These are phyloP conservation scores for Parmelia sp. DNA, from an alignment of 495 filamentous ascomycete genomes.

Conservation along the genomic window DNA sequence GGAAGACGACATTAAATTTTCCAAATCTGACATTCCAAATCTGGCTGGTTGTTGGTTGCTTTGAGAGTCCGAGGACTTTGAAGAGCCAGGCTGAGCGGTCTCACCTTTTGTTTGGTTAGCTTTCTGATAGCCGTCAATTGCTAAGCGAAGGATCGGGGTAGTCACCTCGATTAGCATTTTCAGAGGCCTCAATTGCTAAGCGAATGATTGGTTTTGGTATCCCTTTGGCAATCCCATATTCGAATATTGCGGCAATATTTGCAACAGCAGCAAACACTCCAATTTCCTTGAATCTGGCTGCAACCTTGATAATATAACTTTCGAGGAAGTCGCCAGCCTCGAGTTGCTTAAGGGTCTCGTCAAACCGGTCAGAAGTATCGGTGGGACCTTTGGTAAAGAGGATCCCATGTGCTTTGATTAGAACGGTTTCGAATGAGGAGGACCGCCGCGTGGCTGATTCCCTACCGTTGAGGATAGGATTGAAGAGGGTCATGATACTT, in stretches of 20 bases:
- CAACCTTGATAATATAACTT: slow-evolving; percentile 51
- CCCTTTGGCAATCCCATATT: slow-evolving; percentile 44
- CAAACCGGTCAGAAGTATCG: slow-evolving; percentile 39
- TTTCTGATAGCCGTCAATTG: slow-evolving; percentile 8
- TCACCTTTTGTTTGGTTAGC: background rate
- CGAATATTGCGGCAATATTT: slow-evolving; percentile 49
- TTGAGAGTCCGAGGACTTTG: background rate
- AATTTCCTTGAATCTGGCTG: slow-evolving; percentile 56
- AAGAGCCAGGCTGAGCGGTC: slow-evolving; percentile 11
- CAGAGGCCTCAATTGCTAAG: slow-evolving; percentile 15
- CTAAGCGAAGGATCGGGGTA: slow-evolving; percentile 16
- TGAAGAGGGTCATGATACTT: slow-evolving; percentile 65
- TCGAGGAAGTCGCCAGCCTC: slow-evolving; percentile 42
- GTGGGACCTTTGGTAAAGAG: slow-evolving; percentile 51
- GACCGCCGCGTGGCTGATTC: slow-evolving; percentile 35
- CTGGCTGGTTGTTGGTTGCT: background rate
- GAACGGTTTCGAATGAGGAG: slow-evolving; percentile 43
- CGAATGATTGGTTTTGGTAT: slow-evolving; percentile 17
- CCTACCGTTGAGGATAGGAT: slow-evolving; percentile 51
- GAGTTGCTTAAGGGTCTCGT: slow-evolving; percentile 45
- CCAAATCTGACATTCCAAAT: background rate
- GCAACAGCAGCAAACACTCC: slow-evolving; percentile 49
- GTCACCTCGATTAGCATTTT: background rate
- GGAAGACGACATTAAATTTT: background rate
- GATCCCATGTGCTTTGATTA: slow-evolving; percentile 59